These are phyloP conservation scores for Aspergillus fructus DNA, from an alignment of 2,329 filamentous ascomycete species.

Conservation along the genomic window DNA sequence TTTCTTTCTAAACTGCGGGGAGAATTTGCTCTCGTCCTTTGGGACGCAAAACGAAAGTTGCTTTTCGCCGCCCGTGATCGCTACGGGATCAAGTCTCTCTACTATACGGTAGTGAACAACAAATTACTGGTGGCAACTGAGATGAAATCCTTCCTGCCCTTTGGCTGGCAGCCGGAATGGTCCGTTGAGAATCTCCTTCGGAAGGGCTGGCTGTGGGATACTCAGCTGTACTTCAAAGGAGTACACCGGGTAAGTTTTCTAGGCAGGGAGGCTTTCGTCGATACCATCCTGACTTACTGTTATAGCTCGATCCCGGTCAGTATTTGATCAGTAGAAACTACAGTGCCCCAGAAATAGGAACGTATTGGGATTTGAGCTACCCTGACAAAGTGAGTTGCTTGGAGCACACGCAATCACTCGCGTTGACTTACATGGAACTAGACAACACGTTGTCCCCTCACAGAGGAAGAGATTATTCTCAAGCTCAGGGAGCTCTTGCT, in stretches of 20 bases:
- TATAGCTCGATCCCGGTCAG: conserved; percentile 45
- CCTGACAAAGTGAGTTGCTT: conserved; percentile 48
- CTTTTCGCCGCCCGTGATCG: conserved; percentile 54
- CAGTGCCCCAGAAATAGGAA: conserved; percentile 38
- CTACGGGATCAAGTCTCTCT: conserved; percentile 59
- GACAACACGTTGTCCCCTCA: conserved; percentile 42
- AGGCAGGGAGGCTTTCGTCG: background rate
- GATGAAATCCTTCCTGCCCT: conserved; percentile 53
- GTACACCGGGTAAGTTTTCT: conserved; percentile 41
- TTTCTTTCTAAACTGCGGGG: conserved; percentile 52
- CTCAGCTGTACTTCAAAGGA: conserved; percentile 51
- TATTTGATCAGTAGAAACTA: conserved; percentile 44
- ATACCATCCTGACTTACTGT: background rate
- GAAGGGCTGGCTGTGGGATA: conserved; percentile 45
- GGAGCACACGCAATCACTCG: background rate
- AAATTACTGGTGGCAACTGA: conserved; percentile 53
- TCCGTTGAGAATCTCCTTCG: conserved; percentile 49
- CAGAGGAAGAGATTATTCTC: conserved; percentile 52
- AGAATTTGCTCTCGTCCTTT: conserved; percentile 56
- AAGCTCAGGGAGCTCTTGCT: conserved; percentile 52
- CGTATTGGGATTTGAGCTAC: conserved; percentile 57
- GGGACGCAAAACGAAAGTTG: conserved; percentile 44
- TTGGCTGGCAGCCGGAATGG: conserved; percentile 56
- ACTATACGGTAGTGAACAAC: conserved; percentile 47
- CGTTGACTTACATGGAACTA: conserved; percentile 4